These are phyloP conservation scores for Fomitopsis palustris DNA, from an alignment of 1,284 basidiomycete genomes.

Conservation along the genomic window DNA sequence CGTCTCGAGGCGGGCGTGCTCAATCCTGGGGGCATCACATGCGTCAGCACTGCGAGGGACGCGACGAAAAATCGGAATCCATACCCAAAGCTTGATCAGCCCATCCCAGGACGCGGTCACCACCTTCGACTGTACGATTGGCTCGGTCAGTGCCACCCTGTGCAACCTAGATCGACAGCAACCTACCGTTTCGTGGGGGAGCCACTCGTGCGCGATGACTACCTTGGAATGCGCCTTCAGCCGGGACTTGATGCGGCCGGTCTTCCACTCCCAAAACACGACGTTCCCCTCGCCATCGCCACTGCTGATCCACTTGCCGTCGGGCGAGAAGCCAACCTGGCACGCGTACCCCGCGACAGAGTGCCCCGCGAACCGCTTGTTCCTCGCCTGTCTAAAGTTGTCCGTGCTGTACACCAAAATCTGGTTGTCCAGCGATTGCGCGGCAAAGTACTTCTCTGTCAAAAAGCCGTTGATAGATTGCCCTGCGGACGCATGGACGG, in stretches of 20 bases:
- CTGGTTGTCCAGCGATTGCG: conserved; percentile 97
- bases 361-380: conserved; percentile 97
- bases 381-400: conserved; percentile 96
- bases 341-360: conserved; percentile 96
- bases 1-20: background rate
- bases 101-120: conserved; percentile 98
- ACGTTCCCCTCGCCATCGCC: conserved; percentile 95
- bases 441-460: conserved; percentile 92
- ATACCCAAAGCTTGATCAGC: conserved; percentile 91
- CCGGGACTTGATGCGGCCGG: conserved; percentile 88
- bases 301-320: conserved; percentile 96
- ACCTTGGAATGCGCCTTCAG: conserved; percentile 91
- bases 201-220: conserved; percentile 95
- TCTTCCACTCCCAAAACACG: conserved; percentile 99
- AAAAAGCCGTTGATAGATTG: conserved; percentile 8
- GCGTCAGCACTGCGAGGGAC: background rate
- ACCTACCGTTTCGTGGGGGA: conserved; percentile 95
- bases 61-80: conserved; percentile 2
- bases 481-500: conserved; percentile 1
- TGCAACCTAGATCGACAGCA: background rate
- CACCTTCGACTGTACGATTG: conserved; percentile 75
- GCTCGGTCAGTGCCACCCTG: background rate
- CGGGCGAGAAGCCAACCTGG: conserved; percentile 94
- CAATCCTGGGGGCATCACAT: conserved; percentile 1
- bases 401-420: conserved; percentile 96